phyloP scores from a whole-genome alignment of 768 basidiomycete species.

The Rhodosporidiobolus odoratus region DNA sequence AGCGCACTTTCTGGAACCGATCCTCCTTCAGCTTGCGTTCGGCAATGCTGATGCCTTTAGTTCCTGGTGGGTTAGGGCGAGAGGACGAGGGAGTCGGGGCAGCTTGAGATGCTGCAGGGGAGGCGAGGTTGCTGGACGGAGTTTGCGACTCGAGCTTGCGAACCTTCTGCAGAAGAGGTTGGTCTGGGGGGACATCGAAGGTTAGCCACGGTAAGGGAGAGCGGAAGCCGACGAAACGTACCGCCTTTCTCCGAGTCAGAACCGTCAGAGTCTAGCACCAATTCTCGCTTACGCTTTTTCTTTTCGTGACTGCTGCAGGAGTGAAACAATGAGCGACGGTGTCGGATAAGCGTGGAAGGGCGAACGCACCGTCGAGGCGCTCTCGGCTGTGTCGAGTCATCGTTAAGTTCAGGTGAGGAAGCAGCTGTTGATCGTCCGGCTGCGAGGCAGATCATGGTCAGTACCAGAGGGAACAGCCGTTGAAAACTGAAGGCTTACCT shows the following conservation, averaged over 20 bases:
- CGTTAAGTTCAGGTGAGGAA: constrained; percentile 24
- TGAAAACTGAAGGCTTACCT: not conserved
- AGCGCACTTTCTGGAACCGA: constrained; percentile 27
- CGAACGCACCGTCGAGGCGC: constrained; percentile 18
- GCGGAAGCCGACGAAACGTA: not conserved
- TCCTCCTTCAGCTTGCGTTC: constrained; percentile 27
- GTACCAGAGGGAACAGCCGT: too few relatives aligned
- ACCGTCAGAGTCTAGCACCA: constrained; percentile 34
- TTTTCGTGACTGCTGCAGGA: constrained; percentile 13
- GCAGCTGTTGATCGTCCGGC: not conserved
- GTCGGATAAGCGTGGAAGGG: fast-evolving
- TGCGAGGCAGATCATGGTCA: not conserved
- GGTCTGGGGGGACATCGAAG: not conserved
- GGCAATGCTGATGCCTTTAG: not conserved
- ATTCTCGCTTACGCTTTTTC: constrained; percentile 37
- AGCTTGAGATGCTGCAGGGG: not conserved
- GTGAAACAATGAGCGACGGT: too few relatives aligned
- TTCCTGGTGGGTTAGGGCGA: not conserved
- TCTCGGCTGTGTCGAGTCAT: constrained; percentile 25
- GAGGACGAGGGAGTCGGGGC: not conserved
- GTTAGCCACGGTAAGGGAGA: not conserved
- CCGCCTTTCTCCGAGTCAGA: constrained; percentile 23
- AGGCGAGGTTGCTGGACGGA: constrained; percentile 1
- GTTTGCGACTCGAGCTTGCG: constrained; percentile 17
- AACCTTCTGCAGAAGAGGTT: constrained; percentile 18